Percentiles rank a stretch among this genome's conserved stretches.
phyloP scores from a whole-genome alignment of 129 eudicot species.

The Centella asiatica region DNA sequence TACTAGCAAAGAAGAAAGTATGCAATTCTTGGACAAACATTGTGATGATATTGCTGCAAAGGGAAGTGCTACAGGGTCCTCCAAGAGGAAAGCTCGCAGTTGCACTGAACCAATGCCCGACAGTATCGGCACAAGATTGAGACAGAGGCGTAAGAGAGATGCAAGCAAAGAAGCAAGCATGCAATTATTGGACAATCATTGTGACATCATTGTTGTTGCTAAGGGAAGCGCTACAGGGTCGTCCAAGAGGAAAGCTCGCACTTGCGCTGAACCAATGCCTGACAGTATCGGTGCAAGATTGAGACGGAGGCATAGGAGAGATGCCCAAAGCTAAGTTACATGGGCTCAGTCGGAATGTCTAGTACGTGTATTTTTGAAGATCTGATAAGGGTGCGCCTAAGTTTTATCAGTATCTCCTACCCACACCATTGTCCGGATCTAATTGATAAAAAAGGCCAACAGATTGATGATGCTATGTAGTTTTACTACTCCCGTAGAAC shows the following conservation, averaged over 20 bases:
- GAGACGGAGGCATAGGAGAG: slow-evolving; percentile 26
- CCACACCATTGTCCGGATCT: too few species aligned
- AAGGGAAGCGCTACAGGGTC: slow-evolving; percentile 18
- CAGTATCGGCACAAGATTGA: slow-evolving; percentile 34
- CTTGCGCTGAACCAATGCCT: not conserved
- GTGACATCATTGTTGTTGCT: slow-evolving; percentile 6
- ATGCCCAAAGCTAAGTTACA: too few species aligned
- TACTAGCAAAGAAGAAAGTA: not conserved
- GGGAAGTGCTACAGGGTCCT: slow-evolving; percentile 23
- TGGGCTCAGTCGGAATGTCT: too few species aligned
- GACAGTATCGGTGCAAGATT: slow-evolving; percentile 41
- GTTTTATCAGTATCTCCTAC: too few species aligned
- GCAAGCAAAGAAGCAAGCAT: not conserved
- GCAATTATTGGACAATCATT: not conserved
- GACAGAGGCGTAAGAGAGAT: slow-evolving; percentile 25
- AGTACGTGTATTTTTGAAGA: too few species aligned
- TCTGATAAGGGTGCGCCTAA: too few species aligned
- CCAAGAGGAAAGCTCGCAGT: slow-evolving; percentile 19
- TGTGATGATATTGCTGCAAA: slow-evolving; percentile 10
- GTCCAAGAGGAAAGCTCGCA: slow-evolving; percentile 19
- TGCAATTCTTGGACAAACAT: slow-evolving; percentile 2
- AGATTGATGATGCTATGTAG: too few species aligned
- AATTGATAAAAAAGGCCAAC: too few species aligned
- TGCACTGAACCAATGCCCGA: slow-evolving; percentile 19
- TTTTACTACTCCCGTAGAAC: too few species aligned